A percentile compares a stretch with the other conserved stretches of the same genome.
phyloP scores from a whole-genome alignment of 495 filamentous ascomycete species.

The Pyrenula massariospora region DNA sequence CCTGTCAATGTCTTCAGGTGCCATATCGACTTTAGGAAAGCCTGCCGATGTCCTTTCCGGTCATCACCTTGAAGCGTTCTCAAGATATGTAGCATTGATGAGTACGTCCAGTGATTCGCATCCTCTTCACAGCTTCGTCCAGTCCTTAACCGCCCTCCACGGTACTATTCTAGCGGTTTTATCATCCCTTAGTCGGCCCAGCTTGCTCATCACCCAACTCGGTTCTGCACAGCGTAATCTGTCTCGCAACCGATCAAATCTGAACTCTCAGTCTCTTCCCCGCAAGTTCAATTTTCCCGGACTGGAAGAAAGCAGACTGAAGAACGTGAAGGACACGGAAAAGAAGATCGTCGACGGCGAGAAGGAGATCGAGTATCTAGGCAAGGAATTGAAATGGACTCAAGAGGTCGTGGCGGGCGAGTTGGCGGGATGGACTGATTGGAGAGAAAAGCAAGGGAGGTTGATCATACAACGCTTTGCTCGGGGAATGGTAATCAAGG shows the following conservation, averaged over 20 bases:
- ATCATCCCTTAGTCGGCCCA: constrained; percentile 68
- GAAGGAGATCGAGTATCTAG: constrained; percentile 52
- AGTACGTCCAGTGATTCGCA: constrained; percentile 57
- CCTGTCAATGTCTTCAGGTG: constrained; percentile 42
- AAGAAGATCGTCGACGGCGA: constrained; percentile 56
- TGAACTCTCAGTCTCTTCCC: constrained; percentile 37
- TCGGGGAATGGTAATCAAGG: constrained; percentile 61
- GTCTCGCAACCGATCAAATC: constrained; percentile 60
- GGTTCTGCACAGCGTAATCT: constrained; percentile 50
- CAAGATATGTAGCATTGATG: constrained; percentile 55
- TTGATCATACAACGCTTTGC: constrained; percentile 66
- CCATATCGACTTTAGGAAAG: constrained; percentile 33
- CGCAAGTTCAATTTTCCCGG: constrained; percentile 39
- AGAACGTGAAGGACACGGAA: constrained; percentile 66
- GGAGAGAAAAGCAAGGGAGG: constrained; percentile 64
- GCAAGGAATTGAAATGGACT: constrained; percentile 75
- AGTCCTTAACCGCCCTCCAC: constrained; percentile 60
- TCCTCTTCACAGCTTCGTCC: constrained; percentile 62
- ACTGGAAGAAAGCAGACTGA: constrained; percentile 79
- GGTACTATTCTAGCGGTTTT: constrained; percentile 73
- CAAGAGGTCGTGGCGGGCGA: constrained; percentile 88
- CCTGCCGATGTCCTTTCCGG: constrained; percentile 45
- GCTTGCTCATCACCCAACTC: constrained; percentile 63
- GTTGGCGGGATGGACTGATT: constrained; percentile 85
- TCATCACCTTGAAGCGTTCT: constrained; percentile 57